Evolutionary conservation across 257 asterid genomes (phyloP).

Genomic region (Lithospermum erythrorhizon): DNA sequence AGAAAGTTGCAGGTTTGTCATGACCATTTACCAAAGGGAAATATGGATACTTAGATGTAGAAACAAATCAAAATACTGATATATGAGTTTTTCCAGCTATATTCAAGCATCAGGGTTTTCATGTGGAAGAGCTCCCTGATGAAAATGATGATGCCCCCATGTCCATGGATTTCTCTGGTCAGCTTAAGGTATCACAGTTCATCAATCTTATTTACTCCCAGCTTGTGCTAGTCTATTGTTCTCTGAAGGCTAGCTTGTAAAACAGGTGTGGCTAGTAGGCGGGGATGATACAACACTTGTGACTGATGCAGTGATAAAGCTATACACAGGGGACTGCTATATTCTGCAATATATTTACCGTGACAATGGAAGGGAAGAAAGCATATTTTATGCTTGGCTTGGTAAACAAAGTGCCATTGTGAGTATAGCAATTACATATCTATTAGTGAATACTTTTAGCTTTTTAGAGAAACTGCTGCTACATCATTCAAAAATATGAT

Average conservation of each 20-base stretch:
- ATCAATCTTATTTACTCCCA: constrained; percentile 1
- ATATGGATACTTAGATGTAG: not conserved
- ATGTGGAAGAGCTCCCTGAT: constrained; percentile 27
- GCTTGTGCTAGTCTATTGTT: not conserved
- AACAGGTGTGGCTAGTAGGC: constrained; percentile 69
- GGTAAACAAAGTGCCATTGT: constrained; percentile 67
- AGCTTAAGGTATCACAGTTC: constrained; percentile 14
- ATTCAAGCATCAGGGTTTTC: constrained; percentile 31
- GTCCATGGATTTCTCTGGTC: constrained; percentile 22
- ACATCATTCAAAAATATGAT: too few relatives aligned
- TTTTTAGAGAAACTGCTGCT: too few relatives aligned
- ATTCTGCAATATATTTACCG: constrained; percentile 58
- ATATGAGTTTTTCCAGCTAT: constrained; percentile 19
- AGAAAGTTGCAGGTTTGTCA: constrained; percentile 76
- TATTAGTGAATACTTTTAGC: not conserved
- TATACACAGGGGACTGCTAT: constrained; percentile 80
- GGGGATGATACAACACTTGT: constrained; percentile 38
- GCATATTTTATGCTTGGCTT: constrained; percentile 70
- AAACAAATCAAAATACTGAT: not conserved
- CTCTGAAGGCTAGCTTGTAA: constrained; percentile 3
- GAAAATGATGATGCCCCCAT: constrained; percentile 16
- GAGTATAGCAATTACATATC: constrained; percentile 13
- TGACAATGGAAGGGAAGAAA: constrained; percentile 50
- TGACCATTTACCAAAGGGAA: not conserved
- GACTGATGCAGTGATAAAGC: constrained; percentile 37